Base-by-base conservation (phyloP, 805 yeast species). In the Huiozyma naganishii region DNA sequence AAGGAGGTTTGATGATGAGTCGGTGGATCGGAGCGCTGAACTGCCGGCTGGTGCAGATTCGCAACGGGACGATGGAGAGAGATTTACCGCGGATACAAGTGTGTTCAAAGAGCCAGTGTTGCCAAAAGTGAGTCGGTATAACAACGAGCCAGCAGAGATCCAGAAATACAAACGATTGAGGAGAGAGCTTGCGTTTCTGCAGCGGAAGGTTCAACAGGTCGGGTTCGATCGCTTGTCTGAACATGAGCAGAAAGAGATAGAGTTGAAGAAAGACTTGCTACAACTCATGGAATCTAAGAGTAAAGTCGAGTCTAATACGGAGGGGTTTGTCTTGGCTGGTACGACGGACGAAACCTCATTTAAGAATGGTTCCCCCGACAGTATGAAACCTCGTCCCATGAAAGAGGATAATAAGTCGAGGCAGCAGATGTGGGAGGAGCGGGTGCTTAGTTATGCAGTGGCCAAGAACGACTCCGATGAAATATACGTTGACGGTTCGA, bases 251-350 rank as follows among this genome's bases (percentile, higher is more conserved):
- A 58, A 67, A n/a, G 80, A 79, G 40, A 70, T 74, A 41, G 59
- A 60, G 17, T 62, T 71, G 47, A 79, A 80, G 46, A 67, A 74
- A 35, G 73, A 76, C 11, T 59, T 79, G 1, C 55, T 76, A 9
- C 59, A 65, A 1, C 55, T 76, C 29, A 53, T 69, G 17, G 66
- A 63, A 7, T 28, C 41, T 4, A 38, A 38, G 17, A 17, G 34
- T 13, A 27, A 33, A 29, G 32, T 39, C 8, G 27, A 29, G 5
- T 59, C 64, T 7, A 61, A 58, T 6, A 51, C 50, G 4, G 61
- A 52, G 6, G 73, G 67, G 6, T 82, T 77, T 48, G 58, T 65
- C 17, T 87, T 84, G 1, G 76, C 73, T 33, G 86, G 78, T 41
- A 71, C 72, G 48, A 47, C 71, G n/a, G 73, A 72, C 2, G 68